phyloP scores from a whole-genome alignment of 108 stramenopile genomes.

The Cyclotella baltica region DNA sequence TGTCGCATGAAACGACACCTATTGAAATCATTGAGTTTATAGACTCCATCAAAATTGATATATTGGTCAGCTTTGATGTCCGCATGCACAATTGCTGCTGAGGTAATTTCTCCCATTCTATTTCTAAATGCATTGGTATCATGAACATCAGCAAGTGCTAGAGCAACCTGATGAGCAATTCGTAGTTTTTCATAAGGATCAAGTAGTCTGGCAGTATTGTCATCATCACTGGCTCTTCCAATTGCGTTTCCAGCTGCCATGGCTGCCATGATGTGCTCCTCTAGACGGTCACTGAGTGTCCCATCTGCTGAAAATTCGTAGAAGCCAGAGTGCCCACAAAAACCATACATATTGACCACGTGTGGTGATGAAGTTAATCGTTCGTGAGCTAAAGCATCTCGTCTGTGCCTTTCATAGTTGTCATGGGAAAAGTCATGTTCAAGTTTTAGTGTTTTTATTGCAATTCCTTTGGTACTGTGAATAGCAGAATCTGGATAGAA shows the following conservation, averaged over 20 bases:
- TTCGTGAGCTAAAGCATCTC: conserved; percentile 28
- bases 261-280: conserved; percentile 11
- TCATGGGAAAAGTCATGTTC: conserved; percentile 53
- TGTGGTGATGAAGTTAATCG: conserved; percentile 21
- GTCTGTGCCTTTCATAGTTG: conserved; percentile 72
- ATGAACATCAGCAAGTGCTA: conserved; percentile 17
- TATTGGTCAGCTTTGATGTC: conserved; percentile 69
- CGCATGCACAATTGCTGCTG: conserved; percentile 70
- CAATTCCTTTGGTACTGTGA: conserved; percentile 11
- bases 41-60: conserved; percentile 43
- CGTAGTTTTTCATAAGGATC: conserved; percentile 9
- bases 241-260: neutral
- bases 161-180: conserved; percentile 21
- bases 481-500: neutral
- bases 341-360: conserved; percentile 17
- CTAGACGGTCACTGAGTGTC: conserved; percentile 10
- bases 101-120: neutral
- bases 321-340: conserved; percentile 34
- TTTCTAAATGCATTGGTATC: conserved; percentile 21
- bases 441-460: conserved; percentile 65
- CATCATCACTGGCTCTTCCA: conserved; percentile 3
- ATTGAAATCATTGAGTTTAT: conserved; percentile 83
- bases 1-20: conserved; percentile 68
- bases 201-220: neutral
- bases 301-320: conserved; percentile 73